Conservation (phyloP, 345 rosid genomes). For the Corchorus olitorius region DNA sequence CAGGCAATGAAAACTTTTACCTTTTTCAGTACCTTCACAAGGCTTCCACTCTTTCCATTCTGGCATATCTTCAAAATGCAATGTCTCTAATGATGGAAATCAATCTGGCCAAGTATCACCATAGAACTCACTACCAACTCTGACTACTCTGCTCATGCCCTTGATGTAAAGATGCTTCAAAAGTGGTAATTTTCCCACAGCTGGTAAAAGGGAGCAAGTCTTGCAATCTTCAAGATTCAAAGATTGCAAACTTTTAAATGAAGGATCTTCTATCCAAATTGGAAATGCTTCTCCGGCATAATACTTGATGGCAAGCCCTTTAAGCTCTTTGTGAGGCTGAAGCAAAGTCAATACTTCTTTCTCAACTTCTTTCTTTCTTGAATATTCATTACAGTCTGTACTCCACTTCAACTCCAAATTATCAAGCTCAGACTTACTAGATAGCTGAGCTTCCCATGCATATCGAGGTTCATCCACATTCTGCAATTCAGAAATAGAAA, state of each 20-base stretch:
- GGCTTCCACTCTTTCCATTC: constrained; percentile 15
- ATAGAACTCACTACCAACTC: constrained; percentile 17
- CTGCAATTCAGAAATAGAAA: background rate
- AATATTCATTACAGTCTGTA: background rate
- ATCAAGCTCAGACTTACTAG: background rate
- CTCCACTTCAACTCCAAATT: background rate
- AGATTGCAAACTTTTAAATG: background rate
- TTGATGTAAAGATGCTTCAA: constrained; percentile 15
- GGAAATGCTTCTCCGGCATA: background rate
- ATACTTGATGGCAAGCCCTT: background rate
- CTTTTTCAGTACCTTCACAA: background rate
- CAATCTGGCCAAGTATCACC: background rate
- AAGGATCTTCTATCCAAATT: constrained; percentile 11
- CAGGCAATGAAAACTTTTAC: background rate
- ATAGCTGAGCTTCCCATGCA: background rate
- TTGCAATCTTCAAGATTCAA: background rate
- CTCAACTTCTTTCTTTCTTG: background rate
- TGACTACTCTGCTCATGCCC: constrained; percentile 5
- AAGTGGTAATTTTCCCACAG: constrained; percentile 9
- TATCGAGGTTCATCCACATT: background rate
- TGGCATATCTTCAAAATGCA: constrained; percentile 15
- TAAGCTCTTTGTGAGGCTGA: background rate
- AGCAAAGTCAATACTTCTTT: background rate
- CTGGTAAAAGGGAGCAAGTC: background rate
- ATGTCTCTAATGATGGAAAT: constrained; percentile 17